A percentile compares a stretch with the other conserved stretches of the same genome.
phyloP scores from a whole-genome alignment of 2,329 filamentous ascomycete genomes.

The Exophiala sp. region DNA sequence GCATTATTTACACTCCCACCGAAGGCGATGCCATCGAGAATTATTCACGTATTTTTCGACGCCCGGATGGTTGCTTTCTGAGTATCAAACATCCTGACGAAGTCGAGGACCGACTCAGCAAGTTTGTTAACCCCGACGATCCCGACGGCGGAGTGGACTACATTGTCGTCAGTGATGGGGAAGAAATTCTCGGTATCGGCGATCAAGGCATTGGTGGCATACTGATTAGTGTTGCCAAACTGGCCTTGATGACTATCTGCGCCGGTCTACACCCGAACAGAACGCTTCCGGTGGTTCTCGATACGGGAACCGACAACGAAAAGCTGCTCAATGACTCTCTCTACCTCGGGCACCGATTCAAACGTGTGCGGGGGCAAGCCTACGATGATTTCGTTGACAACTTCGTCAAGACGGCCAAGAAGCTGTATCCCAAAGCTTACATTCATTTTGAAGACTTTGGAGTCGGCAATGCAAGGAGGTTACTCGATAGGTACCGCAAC shows the following conservation, averaged over 20 bases:
- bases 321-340: slow-evolving; percentile 66
- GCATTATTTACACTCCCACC: slow-evolving; percentile 84
- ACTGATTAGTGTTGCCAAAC: slow-evolving; percentile 75
- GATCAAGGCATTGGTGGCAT: slow-evolving; percentile 84
- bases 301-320: slow-evolving; percentile 80
- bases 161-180: slow-evolving; percentile 73
- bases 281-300: slow-evolving; percentile 72
- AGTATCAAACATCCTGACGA: slow-evolving; percentile 64
- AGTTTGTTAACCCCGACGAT: slow-evolving; percentile 48
- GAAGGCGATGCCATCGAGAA: slow-evolving; percentile 77
- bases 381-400: slow-evolving; percentile 73
- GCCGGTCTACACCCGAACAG: slow-evolving; percentile 78
- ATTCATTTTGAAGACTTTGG: slow-evolving; percentile 91
- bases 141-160: slow-evolving; percentile 58
- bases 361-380: slow-evolving; percentile 60
- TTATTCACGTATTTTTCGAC: slow-evolving; percentile 70
- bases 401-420: slow-evolving; percentile 63
- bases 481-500: slow-evolving; percentile 69
- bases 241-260: slow-evolving; percentile 75
- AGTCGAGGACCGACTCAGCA: slow-evolving; percentile 49
- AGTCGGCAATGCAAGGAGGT: slow-evolving; percentile 64
- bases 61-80: slow-evolving; percentile 74
- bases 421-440: slow-evolving; percentile 70
- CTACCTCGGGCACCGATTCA: slow-evolving; percentile 68
- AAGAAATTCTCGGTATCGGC: slow-evolving; percentile 71